Evolutionary conservation across 2,329 filamentous ascomycete genomes (phyloP).

Genomic region (Trichothecium sympodiale): DNA sequence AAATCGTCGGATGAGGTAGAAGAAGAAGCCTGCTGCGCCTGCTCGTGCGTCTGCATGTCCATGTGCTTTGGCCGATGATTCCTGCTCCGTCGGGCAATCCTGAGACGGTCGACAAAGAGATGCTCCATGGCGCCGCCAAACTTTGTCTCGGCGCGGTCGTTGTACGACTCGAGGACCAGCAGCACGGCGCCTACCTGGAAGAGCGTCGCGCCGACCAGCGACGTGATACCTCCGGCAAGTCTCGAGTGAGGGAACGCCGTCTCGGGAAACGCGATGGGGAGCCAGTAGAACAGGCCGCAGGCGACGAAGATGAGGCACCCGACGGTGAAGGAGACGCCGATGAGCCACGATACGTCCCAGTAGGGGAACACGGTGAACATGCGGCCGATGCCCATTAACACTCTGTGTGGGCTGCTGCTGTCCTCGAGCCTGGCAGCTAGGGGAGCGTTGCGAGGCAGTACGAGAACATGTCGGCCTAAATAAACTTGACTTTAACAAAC

Average conservation of each 20-base stretch:
- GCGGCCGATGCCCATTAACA: conserved; percentile 8
- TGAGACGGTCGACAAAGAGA: too few species aligned
- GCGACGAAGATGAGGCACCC: conserved; percentile 11
- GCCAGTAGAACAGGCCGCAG: conserved; percentile 42
- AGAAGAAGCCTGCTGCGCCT: neutral
- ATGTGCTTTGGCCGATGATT: conserved; percentile 1
- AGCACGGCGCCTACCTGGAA: conserved; percentile 47
- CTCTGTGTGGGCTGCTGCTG: neutral
- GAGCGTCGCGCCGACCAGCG: conserved; percentile 48
- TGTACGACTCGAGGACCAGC: conserved; percentile 48
- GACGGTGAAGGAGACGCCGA: conserved; percentile 10
- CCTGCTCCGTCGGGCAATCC: neutral
- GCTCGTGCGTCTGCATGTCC: conserved; percentile 2
- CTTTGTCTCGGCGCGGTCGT: conserved; percentile 43
- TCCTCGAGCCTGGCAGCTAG: neutral
- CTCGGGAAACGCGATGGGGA: conserved; percentile 40
- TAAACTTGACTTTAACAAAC: neutral
- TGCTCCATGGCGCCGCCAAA: conserved; percentile 48
- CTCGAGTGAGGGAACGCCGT: conserved; percentile 33
- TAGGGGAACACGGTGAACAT: conserved; percentile 11
- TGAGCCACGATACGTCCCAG: conserved; percentile 12
- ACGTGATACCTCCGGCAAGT: conserved; percentile 38
- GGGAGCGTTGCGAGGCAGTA: neutral
- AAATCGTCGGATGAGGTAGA: too few species aligned
- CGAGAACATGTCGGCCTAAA: neutral